These are phyloP conservation scores for Ophiosphaerella narmari DNA, from an alignment of 2,329 filamentous ascomycete genomes.

Conservation along the genomic window DNA sequence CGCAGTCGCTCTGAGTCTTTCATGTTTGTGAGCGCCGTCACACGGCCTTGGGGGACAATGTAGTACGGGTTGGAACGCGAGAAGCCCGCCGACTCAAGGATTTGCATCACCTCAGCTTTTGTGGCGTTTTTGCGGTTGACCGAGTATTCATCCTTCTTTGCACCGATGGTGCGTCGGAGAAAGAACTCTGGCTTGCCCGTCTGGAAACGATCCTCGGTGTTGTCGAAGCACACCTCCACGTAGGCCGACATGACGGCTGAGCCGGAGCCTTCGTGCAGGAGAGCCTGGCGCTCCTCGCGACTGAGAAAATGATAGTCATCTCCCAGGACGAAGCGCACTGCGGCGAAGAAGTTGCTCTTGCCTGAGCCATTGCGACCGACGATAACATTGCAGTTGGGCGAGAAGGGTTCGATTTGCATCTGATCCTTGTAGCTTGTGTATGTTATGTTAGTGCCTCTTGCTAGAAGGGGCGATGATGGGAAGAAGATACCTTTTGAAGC, in stretches of 20 bases:
- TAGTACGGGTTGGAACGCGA: conserved; percentile 98
- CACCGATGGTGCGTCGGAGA: conserved; percentile 88
- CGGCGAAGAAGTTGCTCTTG: conserved; percentile 99
- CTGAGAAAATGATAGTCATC: conserved; percentile 97
- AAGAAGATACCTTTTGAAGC: conserved; percentile 86
- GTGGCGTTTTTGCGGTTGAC: conserved; percentile 96
- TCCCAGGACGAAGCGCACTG: conserved; percentile 96
- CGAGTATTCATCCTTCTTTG: conserved; percentile 98
- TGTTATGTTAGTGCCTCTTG: conserved; percentile 8
- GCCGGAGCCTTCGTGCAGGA: conserved; percentile 97
- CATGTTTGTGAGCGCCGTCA: conserved; percentile 97
- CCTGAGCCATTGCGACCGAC: conserved; percentile 98
- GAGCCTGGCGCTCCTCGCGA: conserved; percentile 90
- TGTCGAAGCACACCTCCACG: conserved; percentile 98
- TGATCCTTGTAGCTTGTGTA: conserved; percentile 92
- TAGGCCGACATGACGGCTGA: conserved; percentile 99
- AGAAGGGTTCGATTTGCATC: conserved; percentile 97
- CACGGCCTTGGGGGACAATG: conserved; percentile 95
- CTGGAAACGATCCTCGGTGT: conserved; percentile 91
- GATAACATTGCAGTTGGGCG: conserved; percentile 95
- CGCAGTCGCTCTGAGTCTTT: conserved; percentile 90
- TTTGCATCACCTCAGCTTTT: conserved; percentile 90
- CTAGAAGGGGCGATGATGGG: not conserved
- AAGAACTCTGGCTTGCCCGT: conserved; percentile 90
- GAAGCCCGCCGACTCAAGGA: conserved; percentile 94